These are phyloP conservation scores for Neurospora sp. DNA, from an alignment of 495 filamentous ascomycete genomes.

Conservation along the genomic window DNA sequence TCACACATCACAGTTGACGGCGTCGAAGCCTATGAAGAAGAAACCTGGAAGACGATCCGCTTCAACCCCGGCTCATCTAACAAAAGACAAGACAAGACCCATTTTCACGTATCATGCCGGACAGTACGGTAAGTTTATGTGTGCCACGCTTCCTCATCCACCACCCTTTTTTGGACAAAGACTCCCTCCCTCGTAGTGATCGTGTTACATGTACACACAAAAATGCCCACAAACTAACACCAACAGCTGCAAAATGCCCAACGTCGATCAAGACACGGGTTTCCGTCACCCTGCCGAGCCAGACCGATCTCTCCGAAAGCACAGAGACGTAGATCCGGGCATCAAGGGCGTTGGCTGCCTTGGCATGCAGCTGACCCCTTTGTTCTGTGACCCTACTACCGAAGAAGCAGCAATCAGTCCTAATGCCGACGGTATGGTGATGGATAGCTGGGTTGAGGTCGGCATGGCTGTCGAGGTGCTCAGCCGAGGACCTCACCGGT, in stretches of 20 bases:
- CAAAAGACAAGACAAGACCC: conserved; percentile 15
- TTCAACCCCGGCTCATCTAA: conserved; percentile 39
- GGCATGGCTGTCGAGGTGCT: conserved; percentile 34
- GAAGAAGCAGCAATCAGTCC: conserved; percentile 3
- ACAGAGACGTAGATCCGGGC: conserved; percentile 65
- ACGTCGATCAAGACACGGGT: conserved; percentile 67
- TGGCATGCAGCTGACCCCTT: conserved; percentile 73
- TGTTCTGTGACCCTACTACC: conserved; percentile 26
- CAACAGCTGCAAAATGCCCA: conserved; percentile 67
- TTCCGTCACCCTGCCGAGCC: conserved; percentile 62
- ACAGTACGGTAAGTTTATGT: conserved; percentile 42
- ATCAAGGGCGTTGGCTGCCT: conserved; percentile 60
- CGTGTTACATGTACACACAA: not conserved
- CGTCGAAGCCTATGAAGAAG: conserved; percentile 45
- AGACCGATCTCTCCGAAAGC: conserved; percentile 56
- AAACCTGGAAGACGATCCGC: conserved; percentile 64
- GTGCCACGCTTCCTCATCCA: not conserved
- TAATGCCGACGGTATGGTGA: not conserved
- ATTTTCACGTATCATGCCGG: conserved; percentile 54
- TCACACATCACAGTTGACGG: conserved; percentile 24
- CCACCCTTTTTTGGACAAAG: not conserved
- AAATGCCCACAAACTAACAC: conserved; percentile 6
- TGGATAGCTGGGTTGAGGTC: conserved; percentile 33
- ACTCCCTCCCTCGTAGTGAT: conserved; percentile 2
- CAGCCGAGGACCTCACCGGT: conserved; percentile 28